Base-by-base conservation (phyloP, 352 stramenopile species). In the Thalassiosira mediterranea region DNA sequence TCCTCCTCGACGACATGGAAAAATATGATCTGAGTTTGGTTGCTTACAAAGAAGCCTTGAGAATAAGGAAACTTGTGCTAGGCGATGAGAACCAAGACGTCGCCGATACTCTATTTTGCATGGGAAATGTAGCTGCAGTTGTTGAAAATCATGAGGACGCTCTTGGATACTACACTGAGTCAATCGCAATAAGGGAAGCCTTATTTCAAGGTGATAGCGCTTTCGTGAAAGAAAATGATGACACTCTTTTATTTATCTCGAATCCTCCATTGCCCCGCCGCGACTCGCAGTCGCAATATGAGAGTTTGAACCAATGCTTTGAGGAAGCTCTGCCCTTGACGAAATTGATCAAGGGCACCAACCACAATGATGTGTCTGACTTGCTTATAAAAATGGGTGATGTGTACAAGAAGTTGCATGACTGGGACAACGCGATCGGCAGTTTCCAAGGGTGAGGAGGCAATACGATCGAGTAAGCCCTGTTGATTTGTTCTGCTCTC, bases 361-460 rank as follows among this genome's bases (percentile, higher is more conserved):
- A 81, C 31, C 66, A 81, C 46, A 19, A 44, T 48, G 65, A 76
- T 56, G 66, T 85, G 38, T 72, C 52, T 42, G 21, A 72, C 29
- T 71, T 78, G 23, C 54, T 86, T 8, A 59, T 70, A 51, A 59
- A 62, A 63, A 83, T 88, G 80, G 80, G 80, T 29, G 72, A 79
- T 54, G 40, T 85, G 53, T 88, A 83, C 51, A 72, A 48, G 23
- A 72, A 73, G 29, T 48, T 85, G 37, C 67, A 83, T 63, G 80
- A 88, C 49, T 88, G 72, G 63, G 80, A 88, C 40, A 85, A 85
- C 76, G 66, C 80, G 25, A 73, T 83, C 19, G 80, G 76, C 19
- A 84, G 76, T 32, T 86, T 86, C 57, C 71, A 87, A 67, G 79
- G 75, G 76, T 84, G 52, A 76, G 75, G 34, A 13, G 34, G 34